Percentiles rank a stretch among this genome's conserved stretches.
Conservation (phyloP, 2,329 filamentous ascomycete species). For the Xenosphaeropsis pyriputrescens region DNA sequence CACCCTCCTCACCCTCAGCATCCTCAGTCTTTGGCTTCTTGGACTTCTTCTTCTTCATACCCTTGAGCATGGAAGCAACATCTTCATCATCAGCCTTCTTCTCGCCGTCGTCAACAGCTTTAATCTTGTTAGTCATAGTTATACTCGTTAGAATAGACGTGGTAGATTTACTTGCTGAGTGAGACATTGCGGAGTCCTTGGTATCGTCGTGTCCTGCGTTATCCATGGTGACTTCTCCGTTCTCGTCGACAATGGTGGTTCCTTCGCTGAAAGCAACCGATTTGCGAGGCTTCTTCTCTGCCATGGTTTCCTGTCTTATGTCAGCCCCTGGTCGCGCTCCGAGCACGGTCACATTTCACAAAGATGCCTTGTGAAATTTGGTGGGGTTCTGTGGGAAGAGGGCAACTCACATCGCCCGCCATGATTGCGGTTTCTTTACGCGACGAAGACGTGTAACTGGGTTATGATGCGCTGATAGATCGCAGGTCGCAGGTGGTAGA, state of each 20-base stretch:
- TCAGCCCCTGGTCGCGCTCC: too few species aligned
- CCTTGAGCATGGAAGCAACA: conserved; percentile 52
- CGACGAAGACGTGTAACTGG: too few species aligned
- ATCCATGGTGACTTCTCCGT: conserved; percentile 71
- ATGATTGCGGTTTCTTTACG: conserved; percentile 28
- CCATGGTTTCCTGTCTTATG: conserved; percentile 11
- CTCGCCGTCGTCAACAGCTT: conserved; percentile 14
- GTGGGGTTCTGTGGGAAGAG: conserved; percentile 4
- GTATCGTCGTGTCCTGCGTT: conserved; percentile 56
- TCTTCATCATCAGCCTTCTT: conserved; percentile 28
- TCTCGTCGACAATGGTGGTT: conserved; percentile 73
- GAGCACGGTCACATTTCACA: too few species aligned
- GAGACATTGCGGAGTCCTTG: conserved; percentile 70
- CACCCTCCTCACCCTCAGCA: conserved; percentile 31
- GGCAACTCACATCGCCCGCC: conserved; percentile 26
- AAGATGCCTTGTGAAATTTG: too few species aligned
- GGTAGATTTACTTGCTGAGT: conserved; percentile 46
- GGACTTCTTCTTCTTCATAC: conserved; percentile 78
- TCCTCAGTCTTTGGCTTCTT: conserved; percentile 55
- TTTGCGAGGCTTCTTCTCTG: conserved; percentile 66
- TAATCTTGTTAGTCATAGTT: conserved; percentile 20
- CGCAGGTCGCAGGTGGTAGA: neutral
- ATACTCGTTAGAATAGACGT: conserved; percentile 15
- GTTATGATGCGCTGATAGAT: neutral
- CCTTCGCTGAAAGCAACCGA: conserved; percentile 89